A percentile compares a stretch with the other conserved stretches of the same genome.
These are phyloP conservation scores for Handroanthus guayacan DNA, from an alignment of 257 asterid species.

Conservation along the genomic window DNA sequence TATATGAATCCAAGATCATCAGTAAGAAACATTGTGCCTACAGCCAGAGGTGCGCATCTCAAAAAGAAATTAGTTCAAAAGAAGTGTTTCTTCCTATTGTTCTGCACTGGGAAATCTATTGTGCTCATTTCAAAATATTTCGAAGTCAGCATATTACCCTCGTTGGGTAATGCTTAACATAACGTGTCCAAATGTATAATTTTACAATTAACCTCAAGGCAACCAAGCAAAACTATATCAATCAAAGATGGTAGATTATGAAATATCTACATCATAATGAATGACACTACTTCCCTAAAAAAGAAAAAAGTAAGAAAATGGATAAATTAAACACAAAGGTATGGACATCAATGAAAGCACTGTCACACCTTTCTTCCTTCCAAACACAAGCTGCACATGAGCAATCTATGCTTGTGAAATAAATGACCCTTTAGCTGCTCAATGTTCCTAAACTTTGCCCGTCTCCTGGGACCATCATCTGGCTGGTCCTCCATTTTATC, in stretches of 20 bases:
- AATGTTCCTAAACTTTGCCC: slow-evolving; percentile 70
- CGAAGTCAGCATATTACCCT: slow-evolving; percentile 13
- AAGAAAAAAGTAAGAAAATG: neutral
- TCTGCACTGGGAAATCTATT: neutral
- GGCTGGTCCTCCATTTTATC: slow-evolving; percentile 66
- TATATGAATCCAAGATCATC: slow-evolving; percentile 2
- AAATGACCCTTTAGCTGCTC: slow-evolving; percentile 93
- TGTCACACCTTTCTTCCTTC: slow-evolving; percentile 88
- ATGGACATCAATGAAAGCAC: slow-evolving; percentile 25
- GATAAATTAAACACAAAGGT: neutral
- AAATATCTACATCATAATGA: neutral
- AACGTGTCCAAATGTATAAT: neutral
- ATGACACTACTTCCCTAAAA: neutral
- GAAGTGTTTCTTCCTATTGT: slow-evolving; percentile 1
- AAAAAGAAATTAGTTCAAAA: slow-evolving; percentile 13
- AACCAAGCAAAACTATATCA: neutral
- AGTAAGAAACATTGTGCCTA: neutral
- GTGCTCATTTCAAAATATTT: neutral
- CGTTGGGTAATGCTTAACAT: neutral
- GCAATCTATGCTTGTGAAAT: slow-evolving; percentile 78
- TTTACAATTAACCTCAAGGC: slow-evolving; percentile 20
- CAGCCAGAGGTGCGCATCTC: neutral
- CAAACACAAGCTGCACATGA: slow-evolving; percentile 96
- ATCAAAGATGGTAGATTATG: neutral
- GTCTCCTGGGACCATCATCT: slow-evolving; percentile 63